Evolutionary conservation across 163 green algal genomes (phyloP), one percentile per base, ranked within the genome.

Genomic region (Scenedesmus sp.): DNA sequence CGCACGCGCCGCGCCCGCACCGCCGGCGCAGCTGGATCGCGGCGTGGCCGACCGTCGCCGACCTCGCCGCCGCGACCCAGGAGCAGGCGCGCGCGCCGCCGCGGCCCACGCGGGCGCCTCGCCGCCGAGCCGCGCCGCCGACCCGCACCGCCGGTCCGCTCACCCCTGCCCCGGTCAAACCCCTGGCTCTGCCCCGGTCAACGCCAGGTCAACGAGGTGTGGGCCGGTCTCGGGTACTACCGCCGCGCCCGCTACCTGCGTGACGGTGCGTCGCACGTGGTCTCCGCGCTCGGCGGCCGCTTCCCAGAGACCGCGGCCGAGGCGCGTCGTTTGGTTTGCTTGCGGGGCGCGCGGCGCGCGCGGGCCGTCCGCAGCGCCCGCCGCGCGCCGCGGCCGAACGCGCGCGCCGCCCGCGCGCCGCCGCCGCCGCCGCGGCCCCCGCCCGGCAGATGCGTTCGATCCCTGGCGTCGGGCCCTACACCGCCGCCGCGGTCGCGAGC

Each of bases 141-240:
- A n/a, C n/a, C n/a, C n/a, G n/a, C n/a, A n/a, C n/a, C n/a, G n/a
- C n/a, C n/a, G n/a, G n/a, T n/a, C n/a, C n/a, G n/a, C n/a, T n/a
- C n/a, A n/a, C n/a, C n/a, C n/a, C n/a, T n/a, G n/a, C n/a, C n/a
- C n/a, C n/a, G n/a, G n/a, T n/a, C n/a, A n/a, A n/a, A n/a, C n/a
- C n/a, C n/a, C n/a, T n/a, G n/a, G 47, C 47, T n/a, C 47, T 56
- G 47, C 47, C 17, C 14, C 47, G 14, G 47, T 17, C 17, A 17
- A 14, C 17, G 47, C 47, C 53, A 62, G 28, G 69, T 99, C 18
- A 97, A 97, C 75, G 83, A 94, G 24, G 56, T 93, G 53, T 99
- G 96, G 96, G 93, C 95, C 3, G 96, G 96, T 2, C 85, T 99
- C 64, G 96, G 96, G 0, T 99, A 99, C 85, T 99, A 99, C 90